These are phyloP conservation scores for Pecoramyces ruminantium DNA, from an alignment of 192 early-diverging fungal genomes.

Conservation along the genomic window DNA sequence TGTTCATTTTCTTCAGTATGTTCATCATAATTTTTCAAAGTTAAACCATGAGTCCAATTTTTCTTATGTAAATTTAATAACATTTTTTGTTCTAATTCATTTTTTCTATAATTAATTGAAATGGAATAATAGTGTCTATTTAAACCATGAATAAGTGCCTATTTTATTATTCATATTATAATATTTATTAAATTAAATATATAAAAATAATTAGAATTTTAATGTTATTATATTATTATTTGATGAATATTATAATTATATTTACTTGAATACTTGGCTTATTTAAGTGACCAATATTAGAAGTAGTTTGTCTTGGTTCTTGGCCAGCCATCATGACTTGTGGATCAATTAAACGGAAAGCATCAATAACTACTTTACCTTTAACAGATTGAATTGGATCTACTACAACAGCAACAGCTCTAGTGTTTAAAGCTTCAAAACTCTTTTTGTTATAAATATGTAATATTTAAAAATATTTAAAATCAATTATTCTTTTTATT, in stretches of 20 bases:
- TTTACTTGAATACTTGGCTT: slow-evolving; percentile 90
- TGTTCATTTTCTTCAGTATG: slow-evolving; percentile 71
- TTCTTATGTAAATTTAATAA: slow-evolving; percentile 96
- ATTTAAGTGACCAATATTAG: slow-evolving; percentile 95
- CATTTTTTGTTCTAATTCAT: slow-evolving; percentile 99
- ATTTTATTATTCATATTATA: too few species aligned
- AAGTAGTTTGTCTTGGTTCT: slow-evolving; percentile 94
- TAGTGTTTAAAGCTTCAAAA: slow-evolving; percentile 83
- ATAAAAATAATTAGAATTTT: too few species aligned
- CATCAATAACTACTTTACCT: slow-evolving; percentile 99
- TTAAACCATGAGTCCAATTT: slow-evolving; percentile 94
- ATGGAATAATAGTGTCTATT: slow-evolving; percentile 99
- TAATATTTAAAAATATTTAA: too few species aligned
- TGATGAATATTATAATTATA: too few species aligned
- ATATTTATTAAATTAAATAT: too few species aligned
- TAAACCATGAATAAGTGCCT: slow-evolving; percentile 89
- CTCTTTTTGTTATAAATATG: too few species aligned
- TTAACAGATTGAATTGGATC: slow-evolving; percentile 99
- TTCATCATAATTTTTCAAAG: slow-evolving; percentile 59
- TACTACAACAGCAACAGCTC: slow-evolving; percentile 94
- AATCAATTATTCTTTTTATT: too few species aligned
- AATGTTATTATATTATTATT: too few species aligned
- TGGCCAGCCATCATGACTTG: slow-evolving; percentile 66
- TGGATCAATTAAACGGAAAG: slow-evolving; percentile 90
- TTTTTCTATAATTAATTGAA: slow-evolving; percentile 98